These are phyloP conservation scores for Xylaria sp. DNA, from an alignment of 2,329 filamentous ascomycete genomes.

Conservation along the genomic window DNA sequence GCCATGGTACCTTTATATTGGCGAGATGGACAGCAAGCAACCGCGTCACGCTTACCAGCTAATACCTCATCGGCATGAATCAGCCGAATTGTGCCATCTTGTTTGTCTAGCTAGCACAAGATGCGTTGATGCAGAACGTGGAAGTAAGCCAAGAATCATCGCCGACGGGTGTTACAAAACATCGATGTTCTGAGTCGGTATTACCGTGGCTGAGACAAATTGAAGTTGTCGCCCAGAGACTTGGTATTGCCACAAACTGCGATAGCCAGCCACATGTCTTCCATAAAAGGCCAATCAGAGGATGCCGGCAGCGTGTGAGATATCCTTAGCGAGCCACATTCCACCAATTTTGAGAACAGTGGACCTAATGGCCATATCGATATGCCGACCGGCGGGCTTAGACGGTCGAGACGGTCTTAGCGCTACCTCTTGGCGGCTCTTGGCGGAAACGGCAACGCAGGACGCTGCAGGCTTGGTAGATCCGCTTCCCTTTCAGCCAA, in stretches of 20 bases:
- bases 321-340: constrained; percentile 1
- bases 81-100: background rate
- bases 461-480: constrained; percentile 29
- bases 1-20: background rate
- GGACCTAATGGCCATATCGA: constrained; percentile 9
- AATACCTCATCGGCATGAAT: constrained; percentile 6
- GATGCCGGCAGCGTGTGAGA: background rate
- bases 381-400: constrained; percentile 16
- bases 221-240: constrained; percentile 25
- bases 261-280: background rate
- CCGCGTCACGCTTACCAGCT: background rate
- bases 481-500: constrained; percentile 19
- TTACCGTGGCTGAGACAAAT: constrained; percentile 22
- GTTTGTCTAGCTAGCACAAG: background rate
- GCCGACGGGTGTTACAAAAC: background rate
- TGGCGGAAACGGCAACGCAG: constrained; percentile 23
- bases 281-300: constrained; percentile 23
- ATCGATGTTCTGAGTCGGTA: background rate
- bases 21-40: background rate
- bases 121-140: background rate
- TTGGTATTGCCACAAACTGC: constrained; percentile 18
- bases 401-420: constrained; percentile 5
- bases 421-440: constrained; percentile 5
- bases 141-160: background rate
- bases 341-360: constrained; percentile 9